Percentiles rank a stretch among this genome's conserved stretches.
Evolutionary conservation across 306 rosid species (phyloP).

Genomic region (Vicia sativa): DNA sequence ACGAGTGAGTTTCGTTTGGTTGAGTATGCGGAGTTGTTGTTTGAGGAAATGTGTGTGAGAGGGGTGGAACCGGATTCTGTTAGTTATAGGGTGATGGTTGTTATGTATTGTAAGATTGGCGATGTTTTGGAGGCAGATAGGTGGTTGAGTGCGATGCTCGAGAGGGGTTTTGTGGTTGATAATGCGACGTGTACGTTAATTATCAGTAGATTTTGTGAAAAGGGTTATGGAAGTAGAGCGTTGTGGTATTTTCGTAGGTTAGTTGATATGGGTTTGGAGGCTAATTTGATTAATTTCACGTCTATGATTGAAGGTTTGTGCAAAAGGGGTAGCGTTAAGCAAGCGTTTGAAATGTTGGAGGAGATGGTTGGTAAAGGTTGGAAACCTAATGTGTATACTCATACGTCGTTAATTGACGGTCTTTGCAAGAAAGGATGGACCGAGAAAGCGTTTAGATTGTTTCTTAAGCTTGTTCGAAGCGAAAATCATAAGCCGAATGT

Average conservation of each 20-base stretch:
- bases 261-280: slow-evolving; percentile 64
- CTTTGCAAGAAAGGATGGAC: slow-evolving; percentile 99
- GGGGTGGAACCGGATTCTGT: slow-evolving; percentile 66
- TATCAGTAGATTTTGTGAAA: slow-evolving; percentile 55
- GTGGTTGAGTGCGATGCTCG: slow-evolving; percentile 73
- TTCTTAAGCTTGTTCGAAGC: slow-evolving; percentile 90
- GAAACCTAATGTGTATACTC: slow-evolving; percentile 92
- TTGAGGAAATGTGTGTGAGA: slow-evolving; percentile 82
- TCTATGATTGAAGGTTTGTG: slow-evolving; percentile 82
- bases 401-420: slow-evolving; percentile 73
- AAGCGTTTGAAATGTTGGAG: slow-evolving; percentile 98
- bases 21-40: slow-evolving; percentile 73
- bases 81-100: slow-evolving; percentile 71
- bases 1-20: slow-evolving; percentile 51
- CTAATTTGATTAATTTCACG: slow-evolving; percentile 77
- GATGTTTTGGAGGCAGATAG: slow-evolving; percentile 70
- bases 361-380: slow-evolving; percentile 91
- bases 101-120: slow-evolving; percentile 61
- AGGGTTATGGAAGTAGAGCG: slow-evolving; percentile 61
- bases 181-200: slow-evolving; percentile 67
- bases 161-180: slow-evolving; percentile 67
- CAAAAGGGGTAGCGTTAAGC: slow-evolving; percentile 86
- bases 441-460: slow-evolving; percentile 85
- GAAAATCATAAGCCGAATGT: slow-evolving; percentile 75
- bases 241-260: slow-evolving; percentile 67